These are phyloP conservation scores for Oenanthe sinensis DNA, from an alignment of 129 eudicot genomes.

Conservation along the genomic window DNA sequence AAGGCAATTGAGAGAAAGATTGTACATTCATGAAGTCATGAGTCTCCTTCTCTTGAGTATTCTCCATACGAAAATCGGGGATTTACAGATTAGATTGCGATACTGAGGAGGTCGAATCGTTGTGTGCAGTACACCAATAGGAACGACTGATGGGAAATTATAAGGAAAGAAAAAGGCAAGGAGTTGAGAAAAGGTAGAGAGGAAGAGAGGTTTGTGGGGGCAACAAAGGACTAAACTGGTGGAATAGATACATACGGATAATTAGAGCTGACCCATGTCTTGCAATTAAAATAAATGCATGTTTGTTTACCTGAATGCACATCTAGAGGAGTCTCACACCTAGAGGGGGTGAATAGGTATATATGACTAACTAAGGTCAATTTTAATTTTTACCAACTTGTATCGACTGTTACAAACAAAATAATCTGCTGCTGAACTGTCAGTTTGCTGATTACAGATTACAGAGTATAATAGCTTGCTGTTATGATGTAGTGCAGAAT, in stretches of 20 bases:
- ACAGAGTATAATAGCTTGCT: too few species aligned
- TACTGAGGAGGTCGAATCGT: background rate
- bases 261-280: slow-evolving; percentile 14
- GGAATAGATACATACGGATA: slow-evolving; percentile 9
- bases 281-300: background rate
- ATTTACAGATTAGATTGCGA: background rate
- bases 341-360: too few species aligned
- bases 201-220: slow-evolving; percentile 21
- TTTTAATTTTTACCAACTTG: too few species aligned
- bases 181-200: slow-evolving; percentile 8
- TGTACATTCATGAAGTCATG: slow-evolving; percentile 95
- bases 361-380: too few species aligned
- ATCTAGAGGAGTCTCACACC: too few species aligned
- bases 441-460: too few species aligned
- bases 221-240: slow-evolving; percentile 22
- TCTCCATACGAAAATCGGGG: slow-evolving; percentile 40
- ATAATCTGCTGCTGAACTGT: too few species aligned
- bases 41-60: slow-evolving; percentile 41
- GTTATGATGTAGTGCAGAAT: too few species aligned
- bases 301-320: too few species aligned
- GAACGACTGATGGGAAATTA: background rate
- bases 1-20: slow-evolving; percentile 95
- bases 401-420: too few species aligned
- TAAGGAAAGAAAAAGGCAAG: background rate
- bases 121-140: slow-evolving; percentile 4